phyloP scores from a whole-genome alignment of 257 asterid genomes.

The Solanum sparsipilum region DNA sequence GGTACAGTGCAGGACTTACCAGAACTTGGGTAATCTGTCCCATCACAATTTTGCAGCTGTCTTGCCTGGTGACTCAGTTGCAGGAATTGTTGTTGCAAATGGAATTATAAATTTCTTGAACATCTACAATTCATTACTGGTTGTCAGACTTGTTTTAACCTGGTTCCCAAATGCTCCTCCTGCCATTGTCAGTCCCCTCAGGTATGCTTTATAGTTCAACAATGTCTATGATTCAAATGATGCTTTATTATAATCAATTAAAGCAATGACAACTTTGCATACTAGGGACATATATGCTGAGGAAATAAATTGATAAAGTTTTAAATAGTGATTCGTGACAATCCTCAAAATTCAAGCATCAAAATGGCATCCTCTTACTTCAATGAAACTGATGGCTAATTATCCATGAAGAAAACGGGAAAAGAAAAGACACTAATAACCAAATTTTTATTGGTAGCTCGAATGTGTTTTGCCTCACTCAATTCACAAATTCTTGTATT shows the following conservation, averaged over 20 bases:
- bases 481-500: background rate
- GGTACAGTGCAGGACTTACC: conserved; percentile 32
- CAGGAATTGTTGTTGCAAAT: conserved; percentile 62
- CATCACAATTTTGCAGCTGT: conserved; percentile 66
- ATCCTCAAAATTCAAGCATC: background rate
- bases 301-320: background rate
- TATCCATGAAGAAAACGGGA: background rate
- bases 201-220: conserved; percentile 26
- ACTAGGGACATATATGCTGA: background rate
- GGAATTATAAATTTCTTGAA: conserved; percentile 69
- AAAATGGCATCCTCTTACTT: background rate
- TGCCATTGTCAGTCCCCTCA: conserved; percentile 69
- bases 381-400: background rate
- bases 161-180: conserved; percentile 97
- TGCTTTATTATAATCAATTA: background rate
- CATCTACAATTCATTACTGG: conserved; percentile 69
- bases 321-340: background rate
- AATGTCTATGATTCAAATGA: background rate
- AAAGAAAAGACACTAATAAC: background rate
- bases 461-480: background rate
- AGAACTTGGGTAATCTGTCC: conserved; percentile 16
- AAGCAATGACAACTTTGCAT: background rate
- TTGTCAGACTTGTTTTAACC: conserved; percentile 75
- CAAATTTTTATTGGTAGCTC: background rate
- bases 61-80: conserved; percentile 79